Percentiles rank a stretch among this genome's conserved stretches.
Conservation (phyloP, 352 stramenopile species). For the Aphanomyces cochlioides region DNA sequence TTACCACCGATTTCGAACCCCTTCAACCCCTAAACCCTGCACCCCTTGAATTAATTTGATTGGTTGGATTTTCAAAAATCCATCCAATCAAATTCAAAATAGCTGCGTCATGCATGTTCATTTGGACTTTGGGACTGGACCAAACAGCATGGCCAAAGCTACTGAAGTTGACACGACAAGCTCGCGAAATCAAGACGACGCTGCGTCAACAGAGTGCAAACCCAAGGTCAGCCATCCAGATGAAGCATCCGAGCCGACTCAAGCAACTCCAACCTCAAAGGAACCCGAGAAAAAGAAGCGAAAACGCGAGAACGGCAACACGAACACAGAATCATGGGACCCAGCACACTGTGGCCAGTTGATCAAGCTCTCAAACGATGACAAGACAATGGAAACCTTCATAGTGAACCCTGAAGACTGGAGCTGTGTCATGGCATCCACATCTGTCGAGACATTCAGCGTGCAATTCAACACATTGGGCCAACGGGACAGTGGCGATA, state of each 20-base stretch:
- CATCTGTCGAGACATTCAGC: not conserved
- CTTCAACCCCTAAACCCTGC: too few relatives aligned
- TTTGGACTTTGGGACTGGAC: too few relatives aligned
- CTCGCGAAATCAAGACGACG: not conserved
- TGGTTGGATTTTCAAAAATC: too few relatives aligned
- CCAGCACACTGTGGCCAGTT: not conserved
- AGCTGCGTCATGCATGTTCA: too few relatives aligned
- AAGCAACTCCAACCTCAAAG: too few relatives aligned
- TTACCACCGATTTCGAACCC: too few relatives aligned
- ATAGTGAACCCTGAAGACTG: slow-evolving; percentile 12
- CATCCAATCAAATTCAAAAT: too few relatives aligned
- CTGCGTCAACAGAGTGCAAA: not conserved
- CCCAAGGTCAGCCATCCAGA: not conserved
- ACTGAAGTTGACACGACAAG: too few relatives aligned
- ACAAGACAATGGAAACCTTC: slow-evolving; percentile 11
- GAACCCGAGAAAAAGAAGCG: slow-evolving; percentile 9
- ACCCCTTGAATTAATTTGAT: too few relatives aligned
- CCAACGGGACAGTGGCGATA: not conserved
- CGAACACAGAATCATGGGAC: not conserved
- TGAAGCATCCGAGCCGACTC: not conserved
- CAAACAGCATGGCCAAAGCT: too few relatives aligned
- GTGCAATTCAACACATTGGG: slow-evolving; percentile 9
- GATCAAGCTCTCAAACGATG: slow-evolving; percentile 14
- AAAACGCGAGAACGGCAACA: not conserved
- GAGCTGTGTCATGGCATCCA: slow-evolving; percentile 13